Percentiles rank a stretch among this genome's conserved stretches.
Conservation (phyloP, 1,284 basidiomycete genomes). For the Malassezia dermatis region DNA sequence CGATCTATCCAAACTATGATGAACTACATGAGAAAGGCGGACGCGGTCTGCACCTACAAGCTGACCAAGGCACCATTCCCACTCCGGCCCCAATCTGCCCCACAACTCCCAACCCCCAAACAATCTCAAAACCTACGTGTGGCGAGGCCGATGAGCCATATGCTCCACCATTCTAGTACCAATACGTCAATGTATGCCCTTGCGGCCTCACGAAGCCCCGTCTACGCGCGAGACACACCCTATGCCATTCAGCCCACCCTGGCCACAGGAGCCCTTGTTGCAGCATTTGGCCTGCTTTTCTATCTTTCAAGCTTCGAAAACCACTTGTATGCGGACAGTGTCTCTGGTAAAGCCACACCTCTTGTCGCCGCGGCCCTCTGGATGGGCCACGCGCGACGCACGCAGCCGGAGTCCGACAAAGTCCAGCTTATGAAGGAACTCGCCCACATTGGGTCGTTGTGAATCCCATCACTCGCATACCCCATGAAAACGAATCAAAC, state of each 20-base stretch:
- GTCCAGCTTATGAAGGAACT: constrained; percentile 11
- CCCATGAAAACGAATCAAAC: background rate
- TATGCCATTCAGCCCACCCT: background rate
- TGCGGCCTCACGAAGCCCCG: background rate
- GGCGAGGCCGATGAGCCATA: background rate
- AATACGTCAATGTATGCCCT: background rate
- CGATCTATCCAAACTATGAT: constrained; percentile 6
- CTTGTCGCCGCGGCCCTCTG: background rate
- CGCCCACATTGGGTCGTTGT: constrained; percentile 10
- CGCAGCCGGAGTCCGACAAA: background rate
- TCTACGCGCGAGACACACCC: background rate
- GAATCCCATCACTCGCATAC: background rate
- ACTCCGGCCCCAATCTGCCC: constrained; percentile 7
- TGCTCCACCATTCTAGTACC: background rate
- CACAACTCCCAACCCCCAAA: constrained; percentile 4
- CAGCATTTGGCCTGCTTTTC: background rate
- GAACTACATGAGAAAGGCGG: background rate
- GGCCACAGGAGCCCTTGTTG: background rate
- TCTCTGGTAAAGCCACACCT: background rate
- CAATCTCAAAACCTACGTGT: background rate
- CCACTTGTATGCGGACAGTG: background rate
- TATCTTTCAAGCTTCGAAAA: background rate
- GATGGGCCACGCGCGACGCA: background rate
- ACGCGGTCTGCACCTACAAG: background rate
- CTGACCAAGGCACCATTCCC: background rate